Evolutionary conservation across 257 asterid species (phyloP).

Genomic region (Solanum medicagineum): DNA sequence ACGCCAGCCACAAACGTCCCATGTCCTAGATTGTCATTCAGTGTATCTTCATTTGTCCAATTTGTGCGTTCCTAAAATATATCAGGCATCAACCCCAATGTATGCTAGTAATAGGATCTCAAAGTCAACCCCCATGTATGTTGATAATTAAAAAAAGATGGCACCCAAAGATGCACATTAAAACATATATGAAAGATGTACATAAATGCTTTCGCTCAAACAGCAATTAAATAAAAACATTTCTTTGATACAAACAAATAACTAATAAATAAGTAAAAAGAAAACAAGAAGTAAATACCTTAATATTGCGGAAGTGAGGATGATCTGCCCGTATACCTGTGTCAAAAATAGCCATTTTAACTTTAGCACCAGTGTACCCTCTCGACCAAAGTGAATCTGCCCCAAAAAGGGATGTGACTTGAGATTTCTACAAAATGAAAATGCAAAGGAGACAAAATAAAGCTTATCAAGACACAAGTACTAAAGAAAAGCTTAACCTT

Average conservation of each 20-base stretch:
- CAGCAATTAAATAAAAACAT: neutral
- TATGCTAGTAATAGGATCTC: neutral
- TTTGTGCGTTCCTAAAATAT: slow-evolving; percentile 82
- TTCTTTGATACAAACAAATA: neutral
- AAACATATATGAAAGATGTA: neutral
- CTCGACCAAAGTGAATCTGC: slow-evolving; percentile 91
- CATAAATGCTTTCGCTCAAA: neutral
- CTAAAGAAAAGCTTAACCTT: neutral
- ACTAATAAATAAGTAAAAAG: neutral
- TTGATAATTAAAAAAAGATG: neutral
- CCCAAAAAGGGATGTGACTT: slow-evolving; percentile 92
- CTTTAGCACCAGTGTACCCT: slow-evolving; percentile 92
- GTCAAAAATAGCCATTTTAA: slow-evolving; percentile 96
- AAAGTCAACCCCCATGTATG: neutral
- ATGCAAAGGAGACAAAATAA: neutral
- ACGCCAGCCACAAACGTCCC: slow-evolving; percentile 99
- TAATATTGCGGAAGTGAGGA: slow-evolving; percentile 96
- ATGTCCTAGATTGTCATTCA: slow-evolving; percentile 98
- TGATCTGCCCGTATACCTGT: slow-evolving; percentile 88
- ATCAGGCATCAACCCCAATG: neutral
- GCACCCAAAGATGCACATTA: neutral
- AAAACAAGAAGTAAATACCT: slow-evolving; percentile 31
- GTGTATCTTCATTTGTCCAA: slow-evolving; percentile 95
- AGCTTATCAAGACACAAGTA: neutral
- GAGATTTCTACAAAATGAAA: slow-evolving; percentile 68